Percentiles rank a stretch among this genome's conserved stretches.
These are phyloP conservation scores for Filosporella fistucella DNA, from an alignment of 495 filamentous ascomycete species.

Conservation along the genomic window DNA sequence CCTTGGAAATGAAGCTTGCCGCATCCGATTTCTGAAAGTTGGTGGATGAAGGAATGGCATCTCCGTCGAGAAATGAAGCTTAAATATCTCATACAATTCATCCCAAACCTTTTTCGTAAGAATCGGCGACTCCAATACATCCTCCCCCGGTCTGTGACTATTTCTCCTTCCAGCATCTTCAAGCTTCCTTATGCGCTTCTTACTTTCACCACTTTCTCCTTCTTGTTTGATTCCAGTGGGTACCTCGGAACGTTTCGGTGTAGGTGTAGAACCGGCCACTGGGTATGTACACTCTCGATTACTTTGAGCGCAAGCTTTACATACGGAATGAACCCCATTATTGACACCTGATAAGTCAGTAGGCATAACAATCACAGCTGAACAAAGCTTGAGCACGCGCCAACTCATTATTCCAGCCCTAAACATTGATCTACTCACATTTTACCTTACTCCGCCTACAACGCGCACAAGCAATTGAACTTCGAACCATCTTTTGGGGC, in stretches of 20 bases:
- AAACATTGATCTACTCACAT: constrained; percentile 28
- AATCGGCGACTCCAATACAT: constrained; percentile 46
- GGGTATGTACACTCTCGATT: constrained; percentile 77
- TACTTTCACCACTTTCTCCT: constrained; percentile 56
- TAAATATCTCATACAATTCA: constrained; percentile 72
- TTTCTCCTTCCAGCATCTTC: constrained; percentile 40
- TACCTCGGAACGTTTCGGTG: constrained; percentile 52
- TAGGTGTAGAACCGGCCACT: constrained; percentile 47
- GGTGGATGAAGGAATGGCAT: constrained; percentile 80
- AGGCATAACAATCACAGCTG: constrained; percentile 1
- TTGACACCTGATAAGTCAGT: constrained; percentile 45
- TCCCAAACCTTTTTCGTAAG: constrained; percentile 68
- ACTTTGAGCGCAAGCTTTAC: constrained; percentile 71
- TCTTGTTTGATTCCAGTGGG: constrained; percentile 50
- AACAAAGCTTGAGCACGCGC: not conserved
- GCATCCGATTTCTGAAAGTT: constrained; percentile 58
- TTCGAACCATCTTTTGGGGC: constrained; percentile 58
- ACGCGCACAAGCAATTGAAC: constrained; percentile 72
- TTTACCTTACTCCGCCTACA: constrained; percentile 84
- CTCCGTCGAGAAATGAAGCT: constrained; percentile 76
- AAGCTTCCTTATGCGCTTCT: constrained; percentile 48
- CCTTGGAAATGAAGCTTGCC: constrained; percentile 26
- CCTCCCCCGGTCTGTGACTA: constrained; percentile 32
- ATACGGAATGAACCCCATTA: constrained; percentile 65
- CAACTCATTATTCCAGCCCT: too few relatives aligned